Evolutionary conservation across 2,329 filamentous ascomycete genomes (phyloP).

Genomic region (Ophiostoma populinum): DNA sequence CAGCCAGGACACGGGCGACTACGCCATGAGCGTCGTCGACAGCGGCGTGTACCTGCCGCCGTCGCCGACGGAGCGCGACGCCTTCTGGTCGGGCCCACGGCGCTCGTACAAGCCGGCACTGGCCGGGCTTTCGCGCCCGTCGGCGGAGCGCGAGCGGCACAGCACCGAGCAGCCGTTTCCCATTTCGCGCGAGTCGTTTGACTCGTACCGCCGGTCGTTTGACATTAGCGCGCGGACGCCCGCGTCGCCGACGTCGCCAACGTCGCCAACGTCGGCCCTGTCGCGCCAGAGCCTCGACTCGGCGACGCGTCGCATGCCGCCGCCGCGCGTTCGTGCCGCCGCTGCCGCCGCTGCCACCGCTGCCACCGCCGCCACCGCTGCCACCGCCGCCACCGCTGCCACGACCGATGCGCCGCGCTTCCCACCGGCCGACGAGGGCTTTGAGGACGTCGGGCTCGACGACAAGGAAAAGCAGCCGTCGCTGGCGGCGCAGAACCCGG

Average conservation of each 20-base stretch:
- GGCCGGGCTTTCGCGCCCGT: slow-evolving; percentile 32
- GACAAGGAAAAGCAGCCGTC: no score
- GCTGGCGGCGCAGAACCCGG: no score
- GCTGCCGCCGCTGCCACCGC: not conserved
- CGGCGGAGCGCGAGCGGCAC: slow-evolving; percentile 28
- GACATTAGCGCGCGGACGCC: slow-evolving; percentile 84
- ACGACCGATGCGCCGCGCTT: slow-evolving; percentile 16
- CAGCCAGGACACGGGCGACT: slow-evolving; percentile 49
- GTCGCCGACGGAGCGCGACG: slow-evolving; percentile 74
- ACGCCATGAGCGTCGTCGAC: slow-evolving; percentile 82
- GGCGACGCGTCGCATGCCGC: slow-evolving; percentile 19
- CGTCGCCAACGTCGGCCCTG: slow-evolving; percentile 32
- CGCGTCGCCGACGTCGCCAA: not conserved
- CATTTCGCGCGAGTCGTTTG: slow-evolving; percentile 91
- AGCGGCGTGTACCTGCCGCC: slow-evolving; percentile 89
- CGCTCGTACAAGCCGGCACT: slow-evolving; percentile 3
- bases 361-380: slow-evolving; percentile 34
- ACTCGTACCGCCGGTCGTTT: slow-evolving; percentile 90
- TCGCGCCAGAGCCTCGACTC: slow-evolving; percentile 76
- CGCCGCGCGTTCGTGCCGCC: slow-evolving; percentile 52
- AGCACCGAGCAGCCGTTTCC: slow-evolving; percentile 77
- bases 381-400: not conserved
- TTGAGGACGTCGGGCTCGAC: slow-evolving; percentile 78
- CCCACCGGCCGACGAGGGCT: slow-evolving; percentile 57
- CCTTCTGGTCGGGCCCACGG: slow-evolving; percentile 40